These are phyloP conservation scores for Pouteria campechiana DNA, from an alignment of 179 eudicot species.

Conservation along the genomic window DNA sequence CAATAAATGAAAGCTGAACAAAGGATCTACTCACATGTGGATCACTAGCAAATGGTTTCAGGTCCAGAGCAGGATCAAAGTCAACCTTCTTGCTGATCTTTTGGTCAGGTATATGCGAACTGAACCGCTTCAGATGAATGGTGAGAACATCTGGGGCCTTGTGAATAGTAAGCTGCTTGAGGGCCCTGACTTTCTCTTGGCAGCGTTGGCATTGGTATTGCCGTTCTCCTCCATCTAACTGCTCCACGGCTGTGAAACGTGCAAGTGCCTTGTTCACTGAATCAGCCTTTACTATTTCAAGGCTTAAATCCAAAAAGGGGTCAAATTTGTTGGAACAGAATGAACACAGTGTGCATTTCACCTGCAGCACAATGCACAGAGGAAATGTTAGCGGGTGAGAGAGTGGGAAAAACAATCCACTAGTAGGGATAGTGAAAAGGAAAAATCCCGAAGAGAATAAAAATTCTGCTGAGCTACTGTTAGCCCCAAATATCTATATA, in stretches of 20 bases:
- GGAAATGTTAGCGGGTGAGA: too few species aligned
- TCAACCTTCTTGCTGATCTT: constrained; percentile 73
- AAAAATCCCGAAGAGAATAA: too few species aligned
- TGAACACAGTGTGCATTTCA: constrained; percentile 87
- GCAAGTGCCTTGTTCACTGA: constrained; percentile 61
- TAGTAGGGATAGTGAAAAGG: too few species aligned
- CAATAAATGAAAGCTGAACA: background rate
- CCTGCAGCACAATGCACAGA: constrained; percentile 32
- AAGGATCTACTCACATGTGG: constrained; percentile 49
- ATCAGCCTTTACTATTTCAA: constrained; percentile 80
- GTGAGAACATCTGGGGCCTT: constrained; percentile 83
- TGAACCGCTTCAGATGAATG: constrained; percentile 86
- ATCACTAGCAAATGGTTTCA: constrained; percentile 74
- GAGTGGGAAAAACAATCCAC: too few species aligned
- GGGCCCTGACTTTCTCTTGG: constrained; percentile 89
- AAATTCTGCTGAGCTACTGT: too few species aligned
- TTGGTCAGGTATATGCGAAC: constrained; percentile 56
- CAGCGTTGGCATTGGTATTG: constrained; percentile 83
- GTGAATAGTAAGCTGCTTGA: constrained; percentile 75
- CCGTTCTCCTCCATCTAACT: constrained; percentile 84
- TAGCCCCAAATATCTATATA: too few species aligned
- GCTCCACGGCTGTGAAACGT: constrained; percentile 76
- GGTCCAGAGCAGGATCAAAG: constrained; percentile 67
- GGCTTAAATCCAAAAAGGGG: constrained; percentile 91
- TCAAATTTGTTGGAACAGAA: constrained; percentile 80